A percentile compares a stretch with the other conserved stretches of the same genome.
Conservation (phyloP, 495 filamentous ascomycete species). For the Tuber aestivum region DNA sequence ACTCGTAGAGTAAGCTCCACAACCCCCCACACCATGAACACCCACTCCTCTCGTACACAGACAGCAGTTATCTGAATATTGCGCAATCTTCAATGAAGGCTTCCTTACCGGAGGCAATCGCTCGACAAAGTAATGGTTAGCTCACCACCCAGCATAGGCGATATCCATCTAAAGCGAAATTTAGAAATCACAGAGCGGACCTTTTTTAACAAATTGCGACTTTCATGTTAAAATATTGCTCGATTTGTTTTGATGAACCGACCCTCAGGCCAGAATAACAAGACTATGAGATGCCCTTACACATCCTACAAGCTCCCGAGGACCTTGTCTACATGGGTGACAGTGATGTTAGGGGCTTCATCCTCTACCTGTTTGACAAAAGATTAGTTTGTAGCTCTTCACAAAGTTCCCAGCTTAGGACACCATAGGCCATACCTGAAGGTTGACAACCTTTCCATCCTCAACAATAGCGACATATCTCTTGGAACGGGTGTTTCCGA, state of each 20-base stretch:
- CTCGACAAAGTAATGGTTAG: neutral
- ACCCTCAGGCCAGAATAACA: neutral
- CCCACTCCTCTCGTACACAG: neutral
- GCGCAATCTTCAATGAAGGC: neutral
- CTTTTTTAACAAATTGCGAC: neutral
- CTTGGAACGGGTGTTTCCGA: slow-evolving; percentile 78
- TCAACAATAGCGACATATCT: slow-evolving; percentile 75
- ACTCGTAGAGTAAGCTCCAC: neutral
- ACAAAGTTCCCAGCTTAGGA: neutral
- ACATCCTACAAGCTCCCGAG: slow-evolving; percentile 31
- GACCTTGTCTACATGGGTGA: slow-evolving; percentile 33
- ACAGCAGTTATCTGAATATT: neutral
- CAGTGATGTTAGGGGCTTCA: slow-evolving; percentile 26
- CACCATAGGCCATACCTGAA: slow-evolving; percentile 3
- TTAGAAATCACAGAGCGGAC: neutral
- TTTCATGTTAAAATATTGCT: neutral
- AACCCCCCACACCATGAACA: neutral
- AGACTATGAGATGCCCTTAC: slow-evolving; percentile 3
- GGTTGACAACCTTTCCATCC: slow-evolving; percentile 66
- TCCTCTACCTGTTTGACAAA: slow-evolving; percentile 23
- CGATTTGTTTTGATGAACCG: neutral
- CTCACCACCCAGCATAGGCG: neutral
- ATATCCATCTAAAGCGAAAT: neutral
- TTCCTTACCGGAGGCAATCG: neutral
- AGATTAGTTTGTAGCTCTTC: neutral